A percentile compares a stretch with the other conserved stretches of the same genome.
These are phyloP conservation scores for Daldinia bambusicola DNA, from an alignment of 495 filamentous ascomycete genomes.

Conservation along the genomic window DNA sequence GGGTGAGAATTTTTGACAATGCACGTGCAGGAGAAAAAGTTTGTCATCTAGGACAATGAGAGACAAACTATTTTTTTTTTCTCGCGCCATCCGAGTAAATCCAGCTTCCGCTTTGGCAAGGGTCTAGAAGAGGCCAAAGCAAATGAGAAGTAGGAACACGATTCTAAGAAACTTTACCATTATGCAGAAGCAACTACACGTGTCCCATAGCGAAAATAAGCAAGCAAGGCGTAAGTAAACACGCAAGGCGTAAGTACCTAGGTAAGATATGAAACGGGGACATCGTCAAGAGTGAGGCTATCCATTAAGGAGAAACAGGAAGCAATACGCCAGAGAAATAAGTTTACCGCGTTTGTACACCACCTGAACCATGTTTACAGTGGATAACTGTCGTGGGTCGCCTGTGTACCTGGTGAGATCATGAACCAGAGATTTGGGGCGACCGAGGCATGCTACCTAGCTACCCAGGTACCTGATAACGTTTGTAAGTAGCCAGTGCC, in stretches of 20 bases:
- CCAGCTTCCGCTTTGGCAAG: constrained; percentile 51
- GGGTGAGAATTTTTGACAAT: not conserved
- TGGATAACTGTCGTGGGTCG: constrained; percentile 41
- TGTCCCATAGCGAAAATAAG: not conserved
- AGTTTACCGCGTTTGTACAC: constrained; percentile 30
- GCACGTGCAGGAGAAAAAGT: not conserved
- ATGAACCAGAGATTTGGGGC: constrained; percentile 43
- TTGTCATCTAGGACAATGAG: not conserved
- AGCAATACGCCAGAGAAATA: constrained; percentile 32
- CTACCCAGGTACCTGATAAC: constrained; percentile 27
- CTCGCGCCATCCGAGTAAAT: not conserved
- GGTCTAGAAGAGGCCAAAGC: constrained; percentile 48
- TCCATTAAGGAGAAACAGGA: constrained; percentile 40
- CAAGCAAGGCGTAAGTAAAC: constrained; percentile 36
- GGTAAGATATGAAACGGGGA: constrained; percentile 41
- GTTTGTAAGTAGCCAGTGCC: constrained; percentile 12
- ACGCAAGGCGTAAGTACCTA: constrained; percentile 36
- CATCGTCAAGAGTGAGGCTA: constrained; percentile 30
- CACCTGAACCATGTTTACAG: constrained; percentile 41
- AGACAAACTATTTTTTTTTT: not conserved
- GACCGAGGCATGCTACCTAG: constrained; percentile 16
- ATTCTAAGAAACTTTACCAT: constrained; percentile 53
- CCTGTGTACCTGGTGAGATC: constrained; percentile 42
- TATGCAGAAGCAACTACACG: constrained; percentile 55
- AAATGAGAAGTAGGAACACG: constrained; percentile 55